These are phyloP conservation scores for Toxicodendron radicans DNA, from an alignment of 345 rosid species.

Conservation along the genomic window DNA sequence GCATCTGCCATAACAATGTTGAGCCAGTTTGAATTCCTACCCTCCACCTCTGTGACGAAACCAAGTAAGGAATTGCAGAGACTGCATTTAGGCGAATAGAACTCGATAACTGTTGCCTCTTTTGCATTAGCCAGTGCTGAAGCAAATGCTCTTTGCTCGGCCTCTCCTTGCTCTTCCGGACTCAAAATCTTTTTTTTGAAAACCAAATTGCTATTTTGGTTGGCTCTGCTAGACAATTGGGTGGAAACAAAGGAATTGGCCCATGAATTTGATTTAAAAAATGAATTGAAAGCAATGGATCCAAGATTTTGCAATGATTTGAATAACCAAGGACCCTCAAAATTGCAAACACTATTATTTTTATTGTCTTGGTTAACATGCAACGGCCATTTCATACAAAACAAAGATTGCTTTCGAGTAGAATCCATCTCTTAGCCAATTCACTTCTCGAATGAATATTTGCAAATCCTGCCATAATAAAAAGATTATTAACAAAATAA, in stretches of 20 bases:
- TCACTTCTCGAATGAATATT: not conserved
- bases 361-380: constrained; percentile 37
- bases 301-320: constrained; percentile 68
- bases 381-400: constrained; percentile 91
- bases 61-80: constrained; percentile 74
- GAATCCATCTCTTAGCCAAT: constrained; percentile 30
- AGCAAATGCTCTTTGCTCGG: constrained; percentile 86
- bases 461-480: not conserved
- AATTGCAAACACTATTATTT: constrained; percentile 45
- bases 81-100: constrained; percentile 89
- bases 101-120: constrained; percentile 80
- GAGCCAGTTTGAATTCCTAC: constrained; percentile 75
- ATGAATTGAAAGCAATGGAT: constrained; percentile 54
- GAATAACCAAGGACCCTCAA: constrained; percentile 72
- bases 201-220: constrained; percentile 26
- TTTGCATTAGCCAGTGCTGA: constrained; percentile 74
- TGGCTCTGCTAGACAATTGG: constrained; percentile 22
- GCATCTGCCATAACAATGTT: constrained; percentile 88
- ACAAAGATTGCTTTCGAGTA: constrained; percentile 39
- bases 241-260: constrained; percentile 25
- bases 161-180: constrained; percentile 76
- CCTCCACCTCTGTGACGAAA: constrained; percentile 69
- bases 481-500: too few relatives aligned
- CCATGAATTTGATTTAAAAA: constrained; percentile 36
- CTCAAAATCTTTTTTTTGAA: constrained; percentile 39